Evolutionary conservation across 805 yeast genomes (phyloP), one percentile per base, ranked within the genome.

Genomic region (Cyberlindnera sargentensis): DNA sequence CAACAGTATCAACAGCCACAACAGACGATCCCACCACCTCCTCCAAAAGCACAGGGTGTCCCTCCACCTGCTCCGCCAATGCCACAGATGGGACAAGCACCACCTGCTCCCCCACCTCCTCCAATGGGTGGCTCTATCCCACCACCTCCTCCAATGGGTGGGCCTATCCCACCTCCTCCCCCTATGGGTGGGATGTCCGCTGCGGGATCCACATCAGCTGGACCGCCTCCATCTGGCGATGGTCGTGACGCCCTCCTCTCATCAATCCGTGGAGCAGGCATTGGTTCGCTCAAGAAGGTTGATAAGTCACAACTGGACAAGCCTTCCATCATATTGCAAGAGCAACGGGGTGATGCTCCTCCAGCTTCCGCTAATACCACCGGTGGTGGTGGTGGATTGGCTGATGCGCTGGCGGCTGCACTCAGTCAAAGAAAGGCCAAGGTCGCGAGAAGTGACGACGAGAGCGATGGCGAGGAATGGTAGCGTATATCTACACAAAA

Each of bases 381-480:
- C 9, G 73, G 76, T 7, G 78, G 84, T 1, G 78, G 84, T 3
- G 84, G 79, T 2, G 71, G 77, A 10, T 65, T 89, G 46, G 96
- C 95, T 2, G 95, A 86, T 62, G 96, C 96, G 0, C 67, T 89
- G 41, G 88, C 95, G 8, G 85, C 85, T 15, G 98, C 97, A 3
- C 72, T 91, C 51, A 84, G 73, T 55, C 76, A 78, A 44, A 75
- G 97, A 57, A 91, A 91, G 64, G 78, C 76, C 23, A 88, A 87
- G 61, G 95, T 91, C 6, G 74, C 85, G 2, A 77, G 72, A 20
- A 80, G 88, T 51, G 95, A 88, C 50, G 93, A 84, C 47, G 95
- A 85, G 52, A 93, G 84, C 50, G 90, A 84, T 47, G 82, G 76
- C 24, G 82, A 76, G 42, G 95, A 87, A 42, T 82, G 88, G 88